phyloP scores from a whole-genome alignment of 2,329 filamentous ascomycete genomes.

The Celoporthe dispersa region DNA sequence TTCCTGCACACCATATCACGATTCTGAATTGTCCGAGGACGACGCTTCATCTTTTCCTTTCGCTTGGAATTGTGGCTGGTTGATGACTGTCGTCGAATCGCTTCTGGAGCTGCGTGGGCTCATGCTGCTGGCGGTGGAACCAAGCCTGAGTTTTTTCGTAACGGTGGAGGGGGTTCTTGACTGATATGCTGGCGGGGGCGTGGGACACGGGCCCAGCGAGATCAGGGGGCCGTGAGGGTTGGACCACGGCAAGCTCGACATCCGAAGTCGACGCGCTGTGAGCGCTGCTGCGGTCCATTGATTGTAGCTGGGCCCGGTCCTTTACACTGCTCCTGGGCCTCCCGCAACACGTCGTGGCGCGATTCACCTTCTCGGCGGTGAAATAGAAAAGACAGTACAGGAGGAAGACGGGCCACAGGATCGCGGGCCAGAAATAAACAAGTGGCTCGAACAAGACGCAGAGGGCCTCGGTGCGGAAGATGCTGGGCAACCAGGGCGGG shows the following conservation, averaged over 20 bases:
- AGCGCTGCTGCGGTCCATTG: background rate
- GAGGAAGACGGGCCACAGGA: constrained; percentile 11
- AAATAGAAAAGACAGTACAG: background rate
- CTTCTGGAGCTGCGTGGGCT: background rate
- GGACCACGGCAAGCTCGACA: background rate
- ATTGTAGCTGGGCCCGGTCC: background rate
- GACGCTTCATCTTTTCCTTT: background rate
- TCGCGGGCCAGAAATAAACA: constrained; percentile 1
- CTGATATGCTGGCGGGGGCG: background rate
- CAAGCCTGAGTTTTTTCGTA: background rate
- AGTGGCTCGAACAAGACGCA: constrained; percentile 13
- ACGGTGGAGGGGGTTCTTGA: background rate
- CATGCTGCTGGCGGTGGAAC: background rate
- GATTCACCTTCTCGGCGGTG: background rate
- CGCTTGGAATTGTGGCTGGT: background rate
- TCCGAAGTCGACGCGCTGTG: background rate
- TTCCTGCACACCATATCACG: background rate
- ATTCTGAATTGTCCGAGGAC: background rate
- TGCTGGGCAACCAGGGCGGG: constrained; percentile 9
- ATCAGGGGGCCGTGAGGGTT: background rate
- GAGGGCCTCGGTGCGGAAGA: constrained; percentile 12
- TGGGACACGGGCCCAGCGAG: background rate
- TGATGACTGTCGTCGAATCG: background rate
- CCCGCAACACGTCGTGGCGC: constrained; percentile 14
- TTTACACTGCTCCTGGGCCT: background rate